phyloP scores from a whole-genome alignment of 2,329 filamentous ascomycete genomes.

The Sporothrix schenckii region DNA sequence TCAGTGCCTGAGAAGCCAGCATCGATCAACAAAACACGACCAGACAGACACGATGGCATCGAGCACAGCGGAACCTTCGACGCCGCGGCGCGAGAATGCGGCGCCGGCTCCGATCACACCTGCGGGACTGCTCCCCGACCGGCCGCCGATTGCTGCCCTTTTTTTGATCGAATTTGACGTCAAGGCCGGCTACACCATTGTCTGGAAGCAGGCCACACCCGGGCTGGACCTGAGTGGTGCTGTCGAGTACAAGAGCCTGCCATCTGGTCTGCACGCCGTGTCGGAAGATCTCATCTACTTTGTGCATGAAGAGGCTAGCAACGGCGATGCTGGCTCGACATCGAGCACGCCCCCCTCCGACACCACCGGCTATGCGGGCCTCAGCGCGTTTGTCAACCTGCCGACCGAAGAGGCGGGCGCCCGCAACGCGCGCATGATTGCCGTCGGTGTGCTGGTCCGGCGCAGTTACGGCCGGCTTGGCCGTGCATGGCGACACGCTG shows the following conservation, averaged over 20 bases:
- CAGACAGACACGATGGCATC: background rate
- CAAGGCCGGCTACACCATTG: slow-evolving; percentile 87
- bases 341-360: background rate
- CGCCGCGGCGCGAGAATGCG: background rate
- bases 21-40: background rate
- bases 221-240: slow-evolving; percentile 78
- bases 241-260: slow-evolving; percentile 95
- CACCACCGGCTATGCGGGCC: slow-evolving; percentile 69
- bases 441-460: slow-evolving; percentile 85
- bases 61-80: background rate
- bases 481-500: slow-evolving; percentile 85
- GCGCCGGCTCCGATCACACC: background rate
- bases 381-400: slow-evolving; percentile 88
- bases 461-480: slow-evolving; percentile 83
- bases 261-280: slow-evolving; percentile 89
- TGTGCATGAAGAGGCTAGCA: slow-evolving; percentile 66
- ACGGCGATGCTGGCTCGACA: background rate
- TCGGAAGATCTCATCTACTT: slow-evolving; percentile 92
- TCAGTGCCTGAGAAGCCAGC: background rate
- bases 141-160: slow-evolving; percentile 71
- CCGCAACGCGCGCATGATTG: slow-evolving; percentile 88
- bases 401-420: slow-evolving; percentile 74
- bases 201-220: slow-evolving; percentile 76
- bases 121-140: slow-evolving; percentile 46
- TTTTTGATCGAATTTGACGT: slow-evolving; percentile 93